Evolutionary conservation across 2,329 filamentous ascomycete genomes (phyloP), one percentile per base, ranked within the genome.

Genomic region (Cadophora luteo-olivacea): DNA sequence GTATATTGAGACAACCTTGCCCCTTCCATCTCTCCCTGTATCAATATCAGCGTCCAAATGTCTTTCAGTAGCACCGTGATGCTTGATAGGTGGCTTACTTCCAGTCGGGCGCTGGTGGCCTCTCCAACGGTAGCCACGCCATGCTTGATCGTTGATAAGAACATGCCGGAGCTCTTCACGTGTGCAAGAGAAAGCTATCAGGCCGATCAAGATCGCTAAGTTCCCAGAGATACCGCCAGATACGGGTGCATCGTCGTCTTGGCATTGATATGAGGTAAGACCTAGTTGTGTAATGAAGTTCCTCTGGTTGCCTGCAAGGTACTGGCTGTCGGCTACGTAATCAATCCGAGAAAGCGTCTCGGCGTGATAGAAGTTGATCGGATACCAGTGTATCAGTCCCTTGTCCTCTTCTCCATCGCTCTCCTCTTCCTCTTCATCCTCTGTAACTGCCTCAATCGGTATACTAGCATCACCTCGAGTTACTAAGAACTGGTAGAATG

Each of bases 131-230:
- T 62, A 29, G 32, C 67, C 22, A 9, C 32, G 51, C 75, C 74
- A 76, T 16, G 71, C 69, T 4, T 36, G 48, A 33, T 70, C 49
- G 3, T 48, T 16, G 19, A 72, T 33, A 0, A 77, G 49, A 16
- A 71, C 66, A 9, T 58, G 14, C 8, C 66, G 22, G 9, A 76
- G 62, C 1, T 69, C 29, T 7, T 41, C 4, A 1, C 38, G n/a
- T 14, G 8, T 19, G 24, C 75, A 77, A 29, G 73, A 72, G 54
- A 75, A 75, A 24, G 75, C 74, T 22, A 76, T 36, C n/a, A 77
- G 57, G 16, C 65, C 74, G 19, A 77, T 63, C 4, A 77, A 9
- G 3, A 72, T 70, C 29, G 72, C 62, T 5, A 77, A 52, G 25
- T 71, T 66, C 0, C 75, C 75, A 19, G 72, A 66, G 6, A 77